Evolutionary conservation across 1,139 yeast species (phyloP).

Genomic region (Magnusiomyces magnusii): DNA sequence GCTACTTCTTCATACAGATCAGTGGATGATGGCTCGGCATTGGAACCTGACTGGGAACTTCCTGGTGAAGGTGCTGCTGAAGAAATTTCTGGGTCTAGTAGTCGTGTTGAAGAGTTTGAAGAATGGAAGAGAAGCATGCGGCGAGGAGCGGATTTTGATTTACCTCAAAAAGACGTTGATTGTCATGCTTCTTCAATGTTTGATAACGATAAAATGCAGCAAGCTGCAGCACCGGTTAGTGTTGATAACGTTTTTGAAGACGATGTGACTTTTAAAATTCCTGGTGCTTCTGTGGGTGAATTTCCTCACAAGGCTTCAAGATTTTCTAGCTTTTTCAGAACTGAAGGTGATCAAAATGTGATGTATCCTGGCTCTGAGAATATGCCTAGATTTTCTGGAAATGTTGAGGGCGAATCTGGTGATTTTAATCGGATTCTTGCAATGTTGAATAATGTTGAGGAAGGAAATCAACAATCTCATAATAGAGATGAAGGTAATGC

Average conservation of each 20-base stretch:
- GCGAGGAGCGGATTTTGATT: constrained; percentile 12
- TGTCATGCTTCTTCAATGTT: neutral
- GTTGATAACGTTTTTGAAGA: constrained; percentile 27
- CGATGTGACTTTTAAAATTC: constrained; percentile 10
- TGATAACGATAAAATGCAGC: constrained; percentile 11
- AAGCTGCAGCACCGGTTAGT: constrained; percentile 20
- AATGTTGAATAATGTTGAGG: constrained; percentile 25
- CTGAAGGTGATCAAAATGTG: constrained; percentile 12
- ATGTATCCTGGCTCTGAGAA: constrained; percentile 1
- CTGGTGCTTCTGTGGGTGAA: constrained; percentile 4
- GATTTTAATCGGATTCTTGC: constrained; percentile 33
- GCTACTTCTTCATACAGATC: constrained; percentile 6
- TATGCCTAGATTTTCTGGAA: neutral
- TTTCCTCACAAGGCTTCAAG: constrained; percentile 19
- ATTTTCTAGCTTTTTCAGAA: constrained; percentile 26
- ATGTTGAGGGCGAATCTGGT: constrained; percentile 25
- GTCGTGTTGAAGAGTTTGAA: constrained; percentile 28
- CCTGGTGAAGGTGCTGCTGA: constrained; percentile 9
- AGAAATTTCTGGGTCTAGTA: constrained; percentile 16
- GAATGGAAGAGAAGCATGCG: constrained; percentile 28
- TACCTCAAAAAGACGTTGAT: neutral
- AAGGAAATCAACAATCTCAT: neutral
- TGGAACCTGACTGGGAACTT: constrained; percentile 10
- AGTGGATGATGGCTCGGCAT: constrained; percentile 1
- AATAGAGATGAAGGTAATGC: neutral